Evolutionary conservation across 768 basidiomycete genomes (phyloP), one percentile per base, ranked within the genome.

Genomic region (Tylopilus felleus): DNA sequence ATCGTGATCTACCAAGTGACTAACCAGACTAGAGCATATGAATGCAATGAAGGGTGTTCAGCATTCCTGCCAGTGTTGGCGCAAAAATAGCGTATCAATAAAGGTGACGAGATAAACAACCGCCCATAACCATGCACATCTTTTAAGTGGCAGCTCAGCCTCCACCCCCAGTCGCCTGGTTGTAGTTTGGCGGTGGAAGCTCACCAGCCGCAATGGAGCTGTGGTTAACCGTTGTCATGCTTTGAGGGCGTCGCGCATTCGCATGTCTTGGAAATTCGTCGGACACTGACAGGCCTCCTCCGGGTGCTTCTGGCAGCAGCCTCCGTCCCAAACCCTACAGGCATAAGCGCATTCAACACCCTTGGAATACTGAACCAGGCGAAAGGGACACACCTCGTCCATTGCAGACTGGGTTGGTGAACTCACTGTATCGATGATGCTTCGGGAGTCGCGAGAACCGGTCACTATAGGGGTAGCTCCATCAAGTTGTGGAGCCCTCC

Each of bases 261-360:
- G 29, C 38, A 33, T 60, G 47, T 42, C 58, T 66, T 25, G 58
- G 49, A 29, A 52, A 46, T 47, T 67, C 66, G 6, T 48, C 41
- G 7, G 53, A 21, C 13, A 65, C 22, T 31, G 58, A 33, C 19
- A 57, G 16, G 3, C 60, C 59, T 3, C 56, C 62, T 40, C 58
- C 58, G 0, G 69, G 65, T n/a, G 57, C 59, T 5, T 44, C 59
- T 4, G 69, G 69, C 12, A 65, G 69, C 19, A 55, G 67, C 19
- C 63, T 35, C 12, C 35, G 58, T 14, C 47, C 65, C 9, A 35
- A 35, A 25, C 8, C 31, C 67, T 65, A 35, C 2, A 14, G 0
- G 4, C 42, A 41, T n/a, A 43, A 44, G 8, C 4, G 9, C 10
- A 19, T 5, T 66, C 21, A 54, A 25, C 12, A 25, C 45, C 21